Conservation (phyloP, 2,329 filamentous ascomycete genomes). For the Xylaria sp. region DNA sequence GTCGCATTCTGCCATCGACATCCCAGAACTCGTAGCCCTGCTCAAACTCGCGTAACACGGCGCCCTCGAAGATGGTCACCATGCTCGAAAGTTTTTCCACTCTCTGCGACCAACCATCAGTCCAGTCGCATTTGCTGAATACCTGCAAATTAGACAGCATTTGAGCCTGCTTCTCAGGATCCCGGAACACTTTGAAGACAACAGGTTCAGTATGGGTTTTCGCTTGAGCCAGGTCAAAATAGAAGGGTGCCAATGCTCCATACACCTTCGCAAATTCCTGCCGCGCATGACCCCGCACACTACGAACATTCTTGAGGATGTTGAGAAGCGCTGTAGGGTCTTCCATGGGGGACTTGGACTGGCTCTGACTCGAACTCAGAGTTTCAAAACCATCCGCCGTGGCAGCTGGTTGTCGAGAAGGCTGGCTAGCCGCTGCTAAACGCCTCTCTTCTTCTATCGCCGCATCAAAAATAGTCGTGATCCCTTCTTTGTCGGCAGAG, state of each 20-base stretch:
- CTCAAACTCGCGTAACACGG: conserved; percentile 90
- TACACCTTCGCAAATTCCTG: conserved; percentile 93
- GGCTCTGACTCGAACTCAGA: conserved; percentile 64
- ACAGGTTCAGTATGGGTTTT: conserved; percentile 81
- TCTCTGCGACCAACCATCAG: conserved; percentile 76
- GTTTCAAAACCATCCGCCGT: conserved; percentile 80
- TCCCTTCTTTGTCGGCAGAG: conserved; percentile 45
- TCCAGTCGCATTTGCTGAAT: conserved; percentile 84
- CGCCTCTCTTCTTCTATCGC: conserved; percentile 71
- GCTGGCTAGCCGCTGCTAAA: conserved; percentile 51
- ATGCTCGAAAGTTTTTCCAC: conserved; percentile 78
- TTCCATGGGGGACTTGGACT: conserved; percentile 58
- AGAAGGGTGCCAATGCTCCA: conserved; percentile 87
- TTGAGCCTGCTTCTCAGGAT: conserved; percentile 89
- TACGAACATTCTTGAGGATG: conserved; percentile 76
- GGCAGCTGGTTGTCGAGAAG: conserved; percentile 45
- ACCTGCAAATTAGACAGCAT: conserved; percentile 83
- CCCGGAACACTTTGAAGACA: conserved; percentile 85
- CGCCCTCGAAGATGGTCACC: conserved; percentile 86
- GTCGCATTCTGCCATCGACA: conserved; percentile 86
- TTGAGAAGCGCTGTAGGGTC: conserved; percentile 74
- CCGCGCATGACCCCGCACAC: conserved; percentile 83
- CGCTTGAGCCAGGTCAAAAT: conserved; percentile 79
- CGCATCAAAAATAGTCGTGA: conserved; percentile 79
- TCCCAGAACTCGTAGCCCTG: conserved; percentile 91